These are phyloP conservation scores for Candida maesae DNA, from an alignment of 805 yeast species.

Conservation along the genomic window DNA sequence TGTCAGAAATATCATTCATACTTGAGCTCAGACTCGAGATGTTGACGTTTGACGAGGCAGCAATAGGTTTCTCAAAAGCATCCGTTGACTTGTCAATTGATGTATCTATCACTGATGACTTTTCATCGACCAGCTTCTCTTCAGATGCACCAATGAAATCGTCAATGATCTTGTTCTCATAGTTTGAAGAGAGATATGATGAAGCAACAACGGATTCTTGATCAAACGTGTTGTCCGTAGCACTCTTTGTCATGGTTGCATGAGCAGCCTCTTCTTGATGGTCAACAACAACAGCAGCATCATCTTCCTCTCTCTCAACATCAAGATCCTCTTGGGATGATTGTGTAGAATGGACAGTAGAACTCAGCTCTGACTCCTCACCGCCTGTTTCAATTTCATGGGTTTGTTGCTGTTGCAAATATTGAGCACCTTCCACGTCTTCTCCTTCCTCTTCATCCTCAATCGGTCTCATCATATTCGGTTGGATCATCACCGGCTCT, in stretches of 20 bases:
- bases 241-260: background rate
- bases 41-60: constrained; percentile 27
- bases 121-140: constrained; percentile 12
- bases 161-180: constrained; percentile 25
- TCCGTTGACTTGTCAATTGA: constrained; percentile 10
- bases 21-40: constrained; percentile 23
- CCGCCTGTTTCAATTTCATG: no score
- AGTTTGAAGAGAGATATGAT: constrained; percentile 23
- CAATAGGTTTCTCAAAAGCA: constrained; percentile 25
- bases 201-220: constrained; percentile 11
- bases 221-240: background rate
- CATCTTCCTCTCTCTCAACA: no score
- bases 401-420: no score
- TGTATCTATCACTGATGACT: constrained; percentile 5
- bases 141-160: constrained; percentile 23
- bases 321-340: no score
- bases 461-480: constrained; percentile 6
- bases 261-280: background rate
- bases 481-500: constrained; percentile 15
- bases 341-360: no score
- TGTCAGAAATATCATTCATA: constrained; percentile 19
- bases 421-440: no score
- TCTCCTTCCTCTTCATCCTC: constrained; percentile 2
- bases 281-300: background rate
- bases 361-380: no score